Evolutionary conservation across 176 grass and related monocot species (phyloP).

Genomic region (Triticum dicoccoides): DNA sequence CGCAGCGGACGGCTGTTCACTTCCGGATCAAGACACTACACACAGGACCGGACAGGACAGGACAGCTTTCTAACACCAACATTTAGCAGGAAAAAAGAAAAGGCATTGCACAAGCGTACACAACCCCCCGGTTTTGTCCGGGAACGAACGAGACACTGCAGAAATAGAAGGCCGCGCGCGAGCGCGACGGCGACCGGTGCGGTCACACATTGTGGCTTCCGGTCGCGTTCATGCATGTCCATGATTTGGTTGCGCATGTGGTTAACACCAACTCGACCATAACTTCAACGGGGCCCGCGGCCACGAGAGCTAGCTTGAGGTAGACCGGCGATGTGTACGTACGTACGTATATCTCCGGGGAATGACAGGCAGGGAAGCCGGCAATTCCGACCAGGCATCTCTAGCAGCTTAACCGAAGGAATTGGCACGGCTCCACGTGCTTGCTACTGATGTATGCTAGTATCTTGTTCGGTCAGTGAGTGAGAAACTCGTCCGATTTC

Average conservation of each 20-base stretch:
- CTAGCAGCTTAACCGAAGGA: too few species aligned
- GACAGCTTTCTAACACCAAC: too few species aligned
- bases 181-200: background rate
- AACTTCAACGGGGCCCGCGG: background rate
- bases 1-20: background rate
- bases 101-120: background rate
- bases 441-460: too few species aligned
- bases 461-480: too few species aligned
- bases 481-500: too few species aligned
- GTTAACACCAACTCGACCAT: background rate
- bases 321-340: background rate
- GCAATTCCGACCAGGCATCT: background rate
- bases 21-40: too few species aligned
- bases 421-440: too few species aligned
- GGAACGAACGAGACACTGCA: background rate
- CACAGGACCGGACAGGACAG: too few species aligned
- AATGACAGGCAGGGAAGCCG: background rate
- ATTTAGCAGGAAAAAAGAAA: too few species aligned
- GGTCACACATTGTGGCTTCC: background rate
- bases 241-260: background rate
- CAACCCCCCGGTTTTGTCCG: background rate
- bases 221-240: background rate
- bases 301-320: background rate
- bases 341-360: background rate
- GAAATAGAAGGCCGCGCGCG: background rate